Conservation (phyloP, 2,329 filamentous ascomycete species). For the Diaporthe citrichinensis region DNA sequence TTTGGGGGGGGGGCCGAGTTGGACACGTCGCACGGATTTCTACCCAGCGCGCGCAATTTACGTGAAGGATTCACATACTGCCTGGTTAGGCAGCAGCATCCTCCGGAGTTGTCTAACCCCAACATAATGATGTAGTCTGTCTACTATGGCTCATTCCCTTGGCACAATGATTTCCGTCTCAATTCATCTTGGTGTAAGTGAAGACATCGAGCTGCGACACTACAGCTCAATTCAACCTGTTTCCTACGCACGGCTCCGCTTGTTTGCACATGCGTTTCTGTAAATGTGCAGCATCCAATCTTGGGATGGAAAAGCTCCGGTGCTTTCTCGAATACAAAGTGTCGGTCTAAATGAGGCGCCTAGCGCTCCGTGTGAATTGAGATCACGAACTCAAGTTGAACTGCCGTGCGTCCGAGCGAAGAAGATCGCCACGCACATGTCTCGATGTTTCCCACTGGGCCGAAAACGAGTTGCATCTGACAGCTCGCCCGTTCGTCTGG, state of each 20-base stretch:
- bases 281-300: not conserved
- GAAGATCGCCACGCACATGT: conserved; percentile 22
- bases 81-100: not conserved
- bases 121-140: no score
- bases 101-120: not conserved
- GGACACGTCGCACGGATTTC: no score
- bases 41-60: not conserved
- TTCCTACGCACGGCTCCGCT: no score
- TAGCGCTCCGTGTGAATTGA: not conserved
- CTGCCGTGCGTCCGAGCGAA: conserved; percentile 11
- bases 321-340: not conserved
- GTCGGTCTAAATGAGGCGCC: not conserved
- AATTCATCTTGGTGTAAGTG: no score
- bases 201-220: not conserved
- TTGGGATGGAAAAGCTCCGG: not conserved
- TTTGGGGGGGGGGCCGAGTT: not conserved
- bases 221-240: not conserved
- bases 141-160: not conserved
- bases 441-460: not conserved
- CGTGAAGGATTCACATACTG: not conserved
- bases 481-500: conserved; percentile 10
- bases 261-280: not conserved
- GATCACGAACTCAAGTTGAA: not conserved
- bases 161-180: no score
- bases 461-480: conserved; percentile 20